Percentiles rank a stretch among this genome's conserved stretches.
These are phyloP conservation scores for Mycosphaerelloides madeirae DNA, from an alignment of 2,329 filamentous ascomycete species.

Conservation along the genomic window DNA sequence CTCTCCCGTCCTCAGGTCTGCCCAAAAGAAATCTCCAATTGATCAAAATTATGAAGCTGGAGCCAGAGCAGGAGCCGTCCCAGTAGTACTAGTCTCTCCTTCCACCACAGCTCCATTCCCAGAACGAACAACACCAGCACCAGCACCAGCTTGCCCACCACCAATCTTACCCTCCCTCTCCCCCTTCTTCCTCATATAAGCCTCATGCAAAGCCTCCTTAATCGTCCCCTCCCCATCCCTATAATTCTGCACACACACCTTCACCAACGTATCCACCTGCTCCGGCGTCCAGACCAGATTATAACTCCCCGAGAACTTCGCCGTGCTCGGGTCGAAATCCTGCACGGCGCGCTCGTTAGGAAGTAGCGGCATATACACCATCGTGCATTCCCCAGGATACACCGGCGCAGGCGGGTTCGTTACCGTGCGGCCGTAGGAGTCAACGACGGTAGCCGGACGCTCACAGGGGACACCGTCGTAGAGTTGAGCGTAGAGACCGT, in stretches of 20 bases:
- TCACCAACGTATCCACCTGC: conserved; percentile 32
- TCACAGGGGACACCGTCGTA: conserved; percentile 23
- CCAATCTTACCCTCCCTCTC: conserved; percentile 14
- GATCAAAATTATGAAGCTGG: too few species aligned
- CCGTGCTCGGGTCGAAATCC: conserved; percentile 31
- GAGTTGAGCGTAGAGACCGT: conserved; percentile 30
- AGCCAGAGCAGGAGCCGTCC: too few species aligned
- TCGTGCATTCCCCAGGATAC: conserved; percentile 24
- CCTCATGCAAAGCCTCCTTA: conserved; percentile 23
- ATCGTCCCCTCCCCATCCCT: conserved; percentile 23
- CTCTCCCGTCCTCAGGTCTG: too few species aligned
- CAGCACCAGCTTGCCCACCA: not conserved
- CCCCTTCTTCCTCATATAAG: conserved; percentile 22
- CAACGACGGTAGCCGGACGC: conserved; percentile 25
- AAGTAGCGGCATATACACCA: conserved; percentile 32
- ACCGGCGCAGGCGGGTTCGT: conserved; percentile 27
- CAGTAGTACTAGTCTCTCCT: not conserved
- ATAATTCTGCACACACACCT: conserved; percentile 27
- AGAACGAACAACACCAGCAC: not conserved
- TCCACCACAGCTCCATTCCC: not conserved
- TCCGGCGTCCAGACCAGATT: conserved; percentile 34
- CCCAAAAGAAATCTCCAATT: too few species aligned
- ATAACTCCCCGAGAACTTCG: conserved; percentile 31
- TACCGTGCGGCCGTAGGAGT: conserved; percentile 29
- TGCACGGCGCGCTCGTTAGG: conserved; percentile 32